Base-by-base conservation (phyloP, 2,329 filamentous ascomycete species). In the Beauveria sp. region DNA sequence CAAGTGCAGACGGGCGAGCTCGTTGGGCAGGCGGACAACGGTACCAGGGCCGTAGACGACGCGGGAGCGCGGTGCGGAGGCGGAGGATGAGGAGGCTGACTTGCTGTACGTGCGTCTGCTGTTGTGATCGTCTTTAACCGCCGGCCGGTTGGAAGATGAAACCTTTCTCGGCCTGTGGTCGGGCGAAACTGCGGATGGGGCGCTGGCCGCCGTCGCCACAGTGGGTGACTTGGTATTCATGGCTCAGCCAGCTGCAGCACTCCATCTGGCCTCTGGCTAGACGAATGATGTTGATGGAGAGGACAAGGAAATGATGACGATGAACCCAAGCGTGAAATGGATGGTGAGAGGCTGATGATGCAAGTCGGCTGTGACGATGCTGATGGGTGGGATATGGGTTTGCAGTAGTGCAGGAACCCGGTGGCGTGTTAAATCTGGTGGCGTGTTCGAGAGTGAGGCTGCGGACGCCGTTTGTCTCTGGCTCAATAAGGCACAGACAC, bases 21-120 rank as follows among this genome's bases (percentile, higher is more conserved):
- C 75, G 14, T 65, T 65, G 5, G 74, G 67, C 6, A 77, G 66
- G 5, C 68, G 69, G 20, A 66, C 57, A 53, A 76, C 63, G 38
- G 71, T 68, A 42, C 72, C 72, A 2, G 66, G 65, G 2, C 75
- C 75, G 59, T 72, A 71, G 42, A 77, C 71, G 30, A 76, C 63
- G 30, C 72, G 71, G 16, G 74, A 72, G 3, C 69, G 64, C 0
- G 66, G 53, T 4, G 63, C 14, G 7, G 63, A 60, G n/a, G 56
- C 34, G 8, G 58, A 50, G 47, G 34, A n/a, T 43, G 55, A 16
- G 16, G 58, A 62, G 43, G 52, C 42, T 45, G 56, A 57, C 30
- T 59, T 58, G 49, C 42, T 46, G 47, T 52, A 22, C 38, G 30
- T 20, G 20, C 43, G 55, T 30, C 22, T 38, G 6, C 34, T 9